Evolutionary conservation across 2,329 filamentous ascomycete species (phyloP), one percentile per base, ranked within the genome.

Genomic region (Zymoseptoria pseudotritici): DNA sequence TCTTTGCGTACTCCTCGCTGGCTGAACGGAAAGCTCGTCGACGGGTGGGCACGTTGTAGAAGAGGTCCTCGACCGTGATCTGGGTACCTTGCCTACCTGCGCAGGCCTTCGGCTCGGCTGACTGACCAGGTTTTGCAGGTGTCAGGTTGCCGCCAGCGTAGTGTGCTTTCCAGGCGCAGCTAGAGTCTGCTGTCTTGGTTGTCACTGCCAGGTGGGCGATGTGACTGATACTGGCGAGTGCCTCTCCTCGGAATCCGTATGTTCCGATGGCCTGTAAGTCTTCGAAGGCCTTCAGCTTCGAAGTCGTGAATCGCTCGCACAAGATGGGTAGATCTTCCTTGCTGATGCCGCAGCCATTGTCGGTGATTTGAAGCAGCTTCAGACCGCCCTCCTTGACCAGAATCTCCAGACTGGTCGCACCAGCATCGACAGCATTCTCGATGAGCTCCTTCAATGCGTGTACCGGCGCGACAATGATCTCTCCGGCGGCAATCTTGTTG

Each of bases 221-320:
- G 73, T 99, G 94, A 71, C 93, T 97, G 73, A 99, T 99, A 76
- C 94, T 97, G 13, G 94, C 94, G 58, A 99, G 78, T 3, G 94
- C 94, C 76, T 99, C 94, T 58, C 94, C 94, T 57, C 94, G 88
- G 71, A 99, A 99, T n/a, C 94, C 94, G 74, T 99, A 99, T 1
- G 94, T 97, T 55, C 86, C 87, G 65, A 99, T 97, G 4, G 87
- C 89, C 50, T 85, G 85, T 54, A 99, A 80, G 73, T 99, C 94
- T 73, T 97, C 93, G 67, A 99, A 99, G 4, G 85, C 84, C 67
- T 94, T 91, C 60, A 99, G 82, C 73, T 99, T 99, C 11, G 93
- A 97, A 0, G 94, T 99, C 9, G 94, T 99, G 72, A 97, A 97
- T 55, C 94, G 86, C 74, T 97, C 91, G 71, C 94, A 99, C 3